Evolutionary conservation across 1,284 basidiomycete species (phyloP), one percentile per base, ranked within the genome.

Genomic region (Phenoliferia sp.): DNA sequence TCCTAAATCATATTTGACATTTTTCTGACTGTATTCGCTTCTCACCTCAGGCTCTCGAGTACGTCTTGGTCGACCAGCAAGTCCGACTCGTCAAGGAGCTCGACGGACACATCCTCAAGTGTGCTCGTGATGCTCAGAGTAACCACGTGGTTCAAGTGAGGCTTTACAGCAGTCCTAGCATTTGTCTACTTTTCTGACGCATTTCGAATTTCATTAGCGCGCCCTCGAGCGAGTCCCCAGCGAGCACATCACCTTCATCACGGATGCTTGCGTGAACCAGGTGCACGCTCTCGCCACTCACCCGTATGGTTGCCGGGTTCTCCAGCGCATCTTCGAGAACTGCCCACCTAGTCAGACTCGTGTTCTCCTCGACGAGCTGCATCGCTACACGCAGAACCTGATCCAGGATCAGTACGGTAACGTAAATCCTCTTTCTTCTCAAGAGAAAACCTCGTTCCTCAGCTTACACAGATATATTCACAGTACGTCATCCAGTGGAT

Each of bases 231-330:
- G 87, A n/a, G 88, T 92, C 26, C 83, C 88, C 16, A 84, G 90
- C 9, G 86, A 89, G 36, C 85, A 86, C n/a, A 83, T 95, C 50
- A 84, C 82, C 2, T 92, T 97, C 76, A 84, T 94, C 63, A 74
- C 79, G 3, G 81, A 85, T 59, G 82, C 85, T 1, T 96, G 98
- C 83, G 83, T 85, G 16, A 90, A 90, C 4, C 88, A 90, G 73
- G 90, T 96, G n/a, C 85, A 86, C 69, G 86, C 88, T 64, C 83
- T 99, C 28, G 88, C 94, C 1, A 89, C 88, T 0, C 94, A 99
- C 78, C 88, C 92, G 1, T 98, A 94, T 74, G 94, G 94, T 0
- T 99, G 96, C 77, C 87, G 96, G 12, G 96, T 99, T 19, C 84
- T 99, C 28, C 96, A 99, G 79, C 85, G 93, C 64, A 91, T 90